These are phyloP conservation scores for Aspergillus japonicus DNA, from an alignment of 2,329 filamentous ascomycete genomes.

Conservation along the genomic window DNA sequence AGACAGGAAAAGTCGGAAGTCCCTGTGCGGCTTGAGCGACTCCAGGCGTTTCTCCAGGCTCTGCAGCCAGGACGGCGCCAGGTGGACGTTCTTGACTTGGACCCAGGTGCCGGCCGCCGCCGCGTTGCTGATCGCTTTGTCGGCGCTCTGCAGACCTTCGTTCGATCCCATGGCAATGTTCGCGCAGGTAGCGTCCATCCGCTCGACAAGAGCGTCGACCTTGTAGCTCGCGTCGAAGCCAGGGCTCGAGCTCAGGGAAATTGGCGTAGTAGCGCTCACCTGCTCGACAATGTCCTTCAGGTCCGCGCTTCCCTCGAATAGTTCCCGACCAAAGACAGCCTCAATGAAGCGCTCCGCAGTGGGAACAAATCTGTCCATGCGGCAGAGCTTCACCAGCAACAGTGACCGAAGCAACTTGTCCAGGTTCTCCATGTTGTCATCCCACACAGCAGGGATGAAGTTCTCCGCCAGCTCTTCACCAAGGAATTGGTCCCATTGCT, in stretches of 20 bases:
- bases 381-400: slow-evolving; percentile 88
- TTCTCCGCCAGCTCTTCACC: slow-evolving; percentile 83
- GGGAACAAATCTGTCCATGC: slow-evolving; percentile 92
- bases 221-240: slow-evolving; percentile 99
- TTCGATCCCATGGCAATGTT: slow-evolving; percentile 99
- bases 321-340: slow-evolving; percentile 76
- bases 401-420: slow-evolving; percentile 81
- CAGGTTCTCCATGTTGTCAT: slow-evolving; percentile 60
- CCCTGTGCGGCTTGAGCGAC: slow-evolving; percentile 85
- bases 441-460: slow-evolving; percentile 74
- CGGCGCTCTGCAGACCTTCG: slow-evolving; percentile 85
- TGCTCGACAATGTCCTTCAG: slow-evolving; percentile 80
- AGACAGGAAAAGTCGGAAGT: slow-evolving; percentile 93
- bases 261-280: slow-evolving; percentile 78
- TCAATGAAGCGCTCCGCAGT: slow-evolving; percentile 87
- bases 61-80: slow-evolving; percentile 93
- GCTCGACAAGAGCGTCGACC: slow-evolving; percentile 90
- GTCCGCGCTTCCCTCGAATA: slow-evolving; percentile 83
- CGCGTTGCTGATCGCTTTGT: slow-evolving; percentile 91
- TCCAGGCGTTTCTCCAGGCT: slow-evolving; percentile 96
- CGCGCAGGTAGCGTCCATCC: slow-evolving; percentile 76
- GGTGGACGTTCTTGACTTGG: slow-evolving; percentile 96
- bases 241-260: slow-evolving; percentile 89
- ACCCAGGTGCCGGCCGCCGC: slow-evolving; percentile 94
- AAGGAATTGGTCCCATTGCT: slow-evolving; percentile 79